These are phyloP conservation scores for Silene latifolia DNA, from an alignment of 148 eudicot species.

Conservation along the genomic window DNA sequence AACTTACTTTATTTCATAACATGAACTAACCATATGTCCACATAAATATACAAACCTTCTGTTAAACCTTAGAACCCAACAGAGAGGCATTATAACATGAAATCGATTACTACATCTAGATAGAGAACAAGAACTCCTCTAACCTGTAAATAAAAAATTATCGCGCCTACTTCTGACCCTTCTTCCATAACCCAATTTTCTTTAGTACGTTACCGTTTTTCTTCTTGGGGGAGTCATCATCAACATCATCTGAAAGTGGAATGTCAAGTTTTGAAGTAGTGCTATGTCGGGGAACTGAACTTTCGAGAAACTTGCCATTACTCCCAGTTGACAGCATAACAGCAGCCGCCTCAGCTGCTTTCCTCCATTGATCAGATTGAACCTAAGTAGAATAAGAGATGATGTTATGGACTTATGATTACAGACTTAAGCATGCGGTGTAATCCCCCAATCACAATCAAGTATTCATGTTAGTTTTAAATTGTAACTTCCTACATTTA, in stretches of 20 bases:
- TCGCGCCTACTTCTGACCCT: slow-evolving; percentile 49
- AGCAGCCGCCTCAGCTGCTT: slow-evolving; percentile 97
- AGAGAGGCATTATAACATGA: not conserved
- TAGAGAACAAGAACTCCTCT: not conserved
- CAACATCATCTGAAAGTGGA: slow-evolving; percentile 63
- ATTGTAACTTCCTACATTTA: too few relatives aligned
- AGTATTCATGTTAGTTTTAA: too few relatives aligned
- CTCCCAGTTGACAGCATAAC: slow-evolving; percentile 61
- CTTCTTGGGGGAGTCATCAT: slow-evolving; percentile 69
- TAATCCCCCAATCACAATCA: too few relatives aligned
- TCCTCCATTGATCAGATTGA: slow-evolving; percentile 87
- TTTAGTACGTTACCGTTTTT: slow-evolving; percentile 75
- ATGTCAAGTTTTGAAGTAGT: slow-evolving; percentile 59
- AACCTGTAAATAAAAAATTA: not conserved
- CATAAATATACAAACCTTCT: slow-evolving; percentile 4
- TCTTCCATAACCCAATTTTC: slow-evolving; percentile 78
- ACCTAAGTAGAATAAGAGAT: slow-evolving; percentile 26
- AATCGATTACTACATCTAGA: not conserved
- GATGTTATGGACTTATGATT: too few relatives aligned
- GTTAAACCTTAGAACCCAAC: too few relatives aligned
- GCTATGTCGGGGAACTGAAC: slow-evolving; percentile 54
- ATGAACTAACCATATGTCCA: not conserved
- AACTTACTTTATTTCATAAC: not conserved
- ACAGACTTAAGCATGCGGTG: too few relatives aligned
- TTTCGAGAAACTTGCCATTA: slow-evolving; percentile 54